Evolutionary conservation across 192 early-diverging fungal species (phyloP), one percentile per base, ranked within the genome.

Genomic region (Podila epicladia): DNA sequence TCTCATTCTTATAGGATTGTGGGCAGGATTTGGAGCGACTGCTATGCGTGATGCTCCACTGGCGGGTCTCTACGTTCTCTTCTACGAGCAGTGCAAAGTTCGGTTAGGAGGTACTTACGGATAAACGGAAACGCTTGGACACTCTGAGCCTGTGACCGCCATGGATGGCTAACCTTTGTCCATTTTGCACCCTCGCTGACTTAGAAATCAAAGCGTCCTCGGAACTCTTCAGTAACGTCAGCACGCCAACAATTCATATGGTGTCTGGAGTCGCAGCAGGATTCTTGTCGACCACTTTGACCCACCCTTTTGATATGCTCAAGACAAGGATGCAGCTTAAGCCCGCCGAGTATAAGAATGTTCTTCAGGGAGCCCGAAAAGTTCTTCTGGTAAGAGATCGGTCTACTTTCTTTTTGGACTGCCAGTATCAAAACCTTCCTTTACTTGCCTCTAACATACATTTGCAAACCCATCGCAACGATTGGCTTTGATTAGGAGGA

Each of bases 271-370:
- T 94, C 9, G 57, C 89, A 8, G 90, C 91, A 6, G 94, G 97
- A 0, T 79, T 94, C 20, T 68, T 88, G 2, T 93, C 96, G 0
- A 95, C 96, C 38, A 85, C 89, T 11, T 58, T 95, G 41, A 98
- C 97, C 1, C 95, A 98, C 67, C 97, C 97, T 9, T 98, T 98
- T 78, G 97, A 98, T 65, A 89, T 97, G 88, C 82, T 97, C 55
- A 96, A 96, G 71, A 98, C 97, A 22, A 88, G 96, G 22, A 95
- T 98, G 88, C 97, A 98, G 69, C 83, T 98, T 37, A 92, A 93
- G 35, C 96, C 96, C 41, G 62, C 67, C 4, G 86, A 89, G 48
- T 97, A 97, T 80, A 73, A 58, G 60, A 90, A 89, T 29, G 71
- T 85, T 11, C 71, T 82, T 26, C 84, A 85, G 48, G 82, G 83